Evolutionary conservation across 2,329 filamentous ascomycete species (phyloP), one percentile per base, ranked within the genome.

Genomic region (Lasiodiplodia hormozganensis): DNA sequence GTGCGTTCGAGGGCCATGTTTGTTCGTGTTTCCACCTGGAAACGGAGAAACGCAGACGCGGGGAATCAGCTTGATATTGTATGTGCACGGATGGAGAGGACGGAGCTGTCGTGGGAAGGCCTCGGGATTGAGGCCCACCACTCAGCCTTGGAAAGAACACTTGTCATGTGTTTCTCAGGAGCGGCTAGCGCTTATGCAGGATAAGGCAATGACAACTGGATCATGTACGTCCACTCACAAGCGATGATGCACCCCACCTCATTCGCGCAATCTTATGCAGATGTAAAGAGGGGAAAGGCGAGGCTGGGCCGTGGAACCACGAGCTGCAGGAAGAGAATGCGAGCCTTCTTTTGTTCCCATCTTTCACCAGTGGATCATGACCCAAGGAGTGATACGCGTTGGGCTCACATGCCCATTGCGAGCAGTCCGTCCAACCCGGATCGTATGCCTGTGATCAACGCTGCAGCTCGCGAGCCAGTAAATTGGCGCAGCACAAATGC

Each of bases 151-250:
- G 23, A 23, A 23, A 23, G 23, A 23, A 23, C 23, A 23, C 23
- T 23, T 23, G 23, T 23, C 23, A 23, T 23, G 23, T 23, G 23
- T 23, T 23, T 23, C 23, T 23, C 23, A 23, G 23, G 31, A 57
- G 31, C 4, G 21, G 54, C 36, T 57, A 57, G 54, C 54, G 54
- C 54, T 36, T 57, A 40, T 57, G 34, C 54, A 57, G 16, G 34
- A 16, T 21, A 12, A 34, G 21, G 10, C 31, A 57, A 57, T 34
- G 28, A 57, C 16, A 38, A 38, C 54, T 36, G 36, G 31, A 53
- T 23, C 54, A 38, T 38, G 54, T 57, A 38, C 54, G 54, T 57
- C 54, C 10, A 57, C 31, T 12, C 36, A n/a, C 34, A 57, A 57
- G 54, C 54, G 54, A 57, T 14, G 43, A 57, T 57, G 54, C 54